A percentile compares a stretch with the other conserved stretches of the same genome.
Evolutionary conservation across 495 filamentous ascomycete species (phyloP).

Genomic region (Corynascus novoguineensis): DNA sequence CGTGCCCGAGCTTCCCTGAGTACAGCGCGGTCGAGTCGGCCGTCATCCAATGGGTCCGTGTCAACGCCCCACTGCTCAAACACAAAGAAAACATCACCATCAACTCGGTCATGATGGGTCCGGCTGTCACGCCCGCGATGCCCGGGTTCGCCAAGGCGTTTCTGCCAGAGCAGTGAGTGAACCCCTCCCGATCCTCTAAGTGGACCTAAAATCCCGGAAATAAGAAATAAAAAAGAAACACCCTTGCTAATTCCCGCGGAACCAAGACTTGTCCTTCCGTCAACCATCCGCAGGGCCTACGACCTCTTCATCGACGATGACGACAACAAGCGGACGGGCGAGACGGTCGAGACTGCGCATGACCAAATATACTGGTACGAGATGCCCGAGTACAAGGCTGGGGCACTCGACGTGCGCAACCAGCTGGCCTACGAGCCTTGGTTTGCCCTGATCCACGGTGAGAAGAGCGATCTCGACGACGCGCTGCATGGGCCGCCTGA

Average conservation of each 20-base stretch:
- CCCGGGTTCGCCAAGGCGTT: slow-evolving; percentile 33
- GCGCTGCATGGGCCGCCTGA: slow-evolving; percentile 11
- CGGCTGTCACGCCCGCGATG: slow-evolving; percentile 35
- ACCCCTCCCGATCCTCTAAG: neutral
- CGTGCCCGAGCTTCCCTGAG: slow-evolving; percentile 35
- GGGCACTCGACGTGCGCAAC: slow-evolving; percentile 24
- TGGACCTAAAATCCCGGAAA: no score
- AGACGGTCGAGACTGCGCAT: slow-evolving; percentile 35
- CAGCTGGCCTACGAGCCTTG: slow-evolving; percentile 38
- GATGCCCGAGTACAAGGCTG: slow-evolving; percentile 30
- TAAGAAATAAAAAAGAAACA: no score
- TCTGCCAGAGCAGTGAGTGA: slow-evolving; percentile 23
- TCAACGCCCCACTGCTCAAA: slow-evolving; percentile 29
- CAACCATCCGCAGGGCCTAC: slow-evolving; percentile 26
- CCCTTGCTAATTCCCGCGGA: no score
- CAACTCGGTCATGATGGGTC: slow-evolving; percentile 35
- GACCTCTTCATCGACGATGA: slow-evolving; percentile 33
- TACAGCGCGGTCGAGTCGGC: slow-evolving; percentile 38
- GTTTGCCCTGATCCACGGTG: slow-evolving; percentile 37
- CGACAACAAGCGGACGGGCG: slow-evolving; percentile 18
- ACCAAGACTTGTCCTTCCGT: neutral
- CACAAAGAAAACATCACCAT: slow-evolving; percentile 39
- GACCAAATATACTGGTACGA: slow-evolving; percentile 28
- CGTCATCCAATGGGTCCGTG: slow-evolving; percentile 35
- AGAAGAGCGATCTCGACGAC: slow-evolving; percentile 28